These are phyloP conservation scores for Marvania coccoides DNA, from an alignment of 139 green algal genomes.

Conservation along the genomic window DNA sequence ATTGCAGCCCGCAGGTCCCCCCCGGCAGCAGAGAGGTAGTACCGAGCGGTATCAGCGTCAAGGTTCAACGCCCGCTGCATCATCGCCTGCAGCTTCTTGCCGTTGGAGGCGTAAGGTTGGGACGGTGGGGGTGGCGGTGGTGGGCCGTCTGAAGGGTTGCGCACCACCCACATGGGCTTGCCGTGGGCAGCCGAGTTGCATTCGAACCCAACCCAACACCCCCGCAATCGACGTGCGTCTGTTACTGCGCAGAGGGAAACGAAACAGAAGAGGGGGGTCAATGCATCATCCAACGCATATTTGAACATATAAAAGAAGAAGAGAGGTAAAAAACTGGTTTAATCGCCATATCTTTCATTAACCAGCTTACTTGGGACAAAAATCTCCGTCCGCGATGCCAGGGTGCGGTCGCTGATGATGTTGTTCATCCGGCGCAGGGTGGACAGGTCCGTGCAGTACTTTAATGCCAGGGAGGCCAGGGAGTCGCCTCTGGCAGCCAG, in stretches of 20 bases:
- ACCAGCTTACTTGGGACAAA: conserved; percentile 29
- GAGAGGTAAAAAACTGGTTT: neutral
- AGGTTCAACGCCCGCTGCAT: conserved; percentile 20
- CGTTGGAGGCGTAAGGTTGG: neutral
- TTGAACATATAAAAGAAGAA: neutral
- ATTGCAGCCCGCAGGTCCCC: conserved; percentile 30
- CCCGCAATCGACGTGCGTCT: neutral
- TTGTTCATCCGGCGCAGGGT: conserved; percentile 35
- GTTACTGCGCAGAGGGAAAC: neutral
- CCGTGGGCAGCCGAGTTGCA: neutral
- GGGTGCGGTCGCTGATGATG: conserved; percentile 29
- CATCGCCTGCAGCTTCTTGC: neutral
- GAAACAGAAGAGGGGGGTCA: neutral
- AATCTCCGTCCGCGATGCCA: conserved; percentile 23
- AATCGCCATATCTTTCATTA: neutral
- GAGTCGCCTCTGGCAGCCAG: neutral
- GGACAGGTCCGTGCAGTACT: conserved; percentile 10
- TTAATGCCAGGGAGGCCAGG: neutral
- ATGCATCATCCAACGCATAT: neutral
- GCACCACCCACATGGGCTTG: neutral
- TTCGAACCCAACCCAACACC: neutral
- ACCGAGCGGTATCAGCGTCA: conserved; percentile 31
- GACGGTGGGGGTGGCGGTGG: neutral
- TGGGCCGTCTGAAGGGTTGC: neutral
- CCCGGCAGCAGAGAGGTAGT: conserved; percentile 33